These are phyloP conservation scores for Dioscorea cayenensis DNA, from an alignment of 116 monocot species.

Conservation along the genomic window DNA sequence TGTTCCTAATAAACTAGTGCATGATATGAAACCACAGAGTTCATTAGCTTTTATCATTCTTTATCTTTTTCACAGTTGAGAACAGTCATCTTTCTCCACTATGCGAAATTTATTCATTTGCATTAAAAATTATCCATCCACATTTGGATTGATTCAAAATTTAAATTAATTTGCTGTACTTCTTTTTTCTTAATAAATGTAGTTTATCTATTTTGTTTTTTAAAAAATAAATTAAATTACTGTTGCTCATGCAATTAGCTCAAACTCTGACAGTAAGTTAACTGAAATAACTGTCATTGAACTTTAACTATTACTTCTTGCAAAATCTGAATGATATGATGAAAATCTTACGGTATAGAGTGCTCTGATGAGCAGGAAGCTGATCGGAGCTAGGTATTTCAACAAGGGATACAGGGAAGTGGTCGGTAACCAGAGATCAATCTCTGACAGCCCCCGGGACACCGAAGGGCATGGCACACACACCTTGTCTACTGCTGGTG, in stretches of 20 bases:
- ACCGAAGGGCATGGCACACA: slow-evolving; percentile 5
- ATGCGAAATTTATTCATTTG: neutral
- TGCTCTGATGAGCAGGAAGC: neutral
- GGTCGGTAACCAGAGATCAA: neutral
- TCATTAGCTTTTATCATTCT: no score
- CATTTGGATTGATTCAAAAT: neutral
- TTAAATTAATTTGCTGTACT: neutral
- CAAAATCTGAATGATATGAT: no score
- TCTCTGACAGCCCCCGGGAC: neutral
- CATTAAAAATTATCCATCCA: neutral
- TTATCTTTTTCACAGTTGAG: no score
- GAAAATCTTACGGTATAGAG: neutral
- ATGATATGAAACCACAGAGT: no score
- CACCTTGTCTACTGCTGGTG: slow-evolving; percentile 7
- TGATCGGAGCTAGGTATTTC: slow-evolving; percentile 5
- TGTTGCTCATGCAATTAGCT: no score
- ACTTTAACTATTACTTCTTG: neutral
- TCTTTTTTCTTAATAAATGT: no score
- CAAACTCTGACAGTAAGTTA: neutral
- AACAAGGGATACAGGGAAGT: neutral
- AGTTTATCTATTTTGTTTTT: no score
- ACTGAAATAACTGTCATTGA: neutral
- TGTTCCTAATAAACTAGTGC: no score
- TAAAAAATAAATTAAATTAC: no score
- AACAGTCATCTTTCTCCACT: no score